Conservation (phyloP, 768 basidiomycete genomes). For the Kwoniella dendrophila region DNA sequence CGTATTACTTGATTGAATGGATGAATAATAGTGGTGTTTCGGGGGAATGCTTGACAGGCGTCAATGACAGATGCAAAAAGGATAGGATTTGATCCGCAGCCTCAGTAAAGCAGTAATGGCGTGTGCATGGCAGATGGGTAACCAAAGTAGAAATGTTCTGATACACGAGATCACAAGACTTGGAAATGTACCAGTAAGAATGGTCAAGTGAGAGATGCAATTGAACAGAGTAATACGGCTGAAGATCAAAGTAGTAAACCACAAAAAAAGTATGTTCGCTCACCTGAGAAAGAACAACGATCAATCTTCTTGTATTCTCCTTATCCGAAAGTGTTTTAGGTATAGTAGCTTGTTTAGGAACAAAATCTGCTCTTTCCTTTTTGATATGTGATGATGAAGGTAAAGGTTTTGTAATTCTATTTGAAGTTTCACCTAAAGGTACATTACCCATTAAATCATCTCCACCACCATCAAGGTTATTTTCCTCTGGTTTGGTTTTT, state of each 20-base stretch:
- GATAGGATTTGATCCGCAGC: no score
- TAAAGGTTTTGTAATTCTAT: slow-evolving; percentile 43
- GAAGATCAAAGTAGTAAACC: not conserved
- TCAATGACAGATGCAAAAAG: no score
- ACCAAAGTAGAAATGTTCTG: no score
- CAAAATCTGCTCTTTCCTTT: slow-evolving; percentile 40
- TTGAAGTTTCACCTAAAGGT: slow-evolving; percentile 8
- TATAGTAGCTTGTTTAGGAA: slow-evolving; percentile 80
- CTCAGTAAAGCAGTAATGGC: no score
- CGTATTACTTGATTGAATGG: not conserved
- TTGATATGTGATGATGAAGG: slow-evolving; percentile 31
- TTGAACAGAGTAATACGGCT: not conserved
- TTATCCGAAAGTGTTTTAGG: slow-evolving; percentile 60
- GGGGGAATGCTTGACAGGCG: no score
- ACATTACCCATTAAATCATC: slow-evolving; percentile 19
- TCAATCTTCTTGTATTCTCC: slow-evolving; percentile 66
- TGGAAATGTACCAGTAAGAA: not conserved
- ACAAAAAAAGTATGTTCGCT: slow-evolving; percentile 15
- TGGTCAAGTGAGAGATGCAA: not conserved
- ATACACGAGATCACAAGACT: no score
- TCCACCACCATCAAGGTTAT: slow-evolving; percentile 7
- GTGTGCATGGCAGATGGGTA: no score
- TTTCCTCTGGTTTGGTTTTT: not conserved
- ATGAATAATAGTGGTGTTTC: no score
- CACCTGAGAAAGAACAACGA: slow-evolving; percentile 70